Percentiles rank a stretch among this genome's conserved stretches.
Conservation (phyloP, 805 yeast genomes). For the Suhomyces sp. region DNA sequence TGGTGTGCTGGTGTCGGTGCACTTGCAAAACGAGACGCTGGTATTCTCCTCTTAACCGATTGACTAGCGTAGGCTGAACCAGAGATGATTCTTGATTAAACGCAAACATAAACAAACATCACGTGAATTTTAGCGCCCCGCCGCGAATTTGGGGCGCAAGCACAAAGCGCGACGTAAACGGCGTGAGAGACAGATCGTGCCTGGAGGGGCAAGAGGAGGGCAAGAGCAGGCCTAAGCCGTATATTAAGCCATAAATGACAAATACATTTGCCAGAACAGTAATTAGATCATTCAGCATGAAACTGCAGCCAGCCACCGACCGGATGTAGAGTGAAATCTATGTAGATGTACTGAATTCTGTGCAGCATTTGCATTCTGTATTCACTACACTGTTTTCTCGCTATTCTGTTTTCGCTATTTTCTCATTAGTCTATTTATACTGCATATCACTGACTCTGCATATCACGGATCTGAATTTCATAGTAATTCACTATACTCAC, state of each 20-base stretch:
- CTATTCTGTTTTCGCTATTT: too few species aligned
- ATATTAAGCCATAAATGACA: neutral
- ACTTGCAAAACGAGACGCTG: neutral
- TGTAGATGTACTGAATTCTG: too few species aligned
- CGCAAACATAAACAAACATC: slow-evolving; percentile 2
- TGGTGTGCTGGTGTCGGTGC: slow-evolving; percentile 8
- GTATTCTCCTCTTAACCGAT: neutral
- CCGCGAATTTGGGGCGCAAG: neutral
- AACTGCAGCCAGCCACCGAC: too few species aligned
- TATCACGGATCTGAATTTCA: too few species aligned
- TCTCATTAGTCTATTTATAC: too few species aligned
- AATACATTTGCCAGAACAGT: neutral
- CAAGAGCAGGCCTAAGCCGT: neutral
- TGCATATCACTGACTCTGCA: too few species aligned
- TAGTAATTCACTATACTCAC: neutral
- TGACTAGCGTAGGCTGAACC: neutral
- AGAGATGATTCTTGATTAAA: neutral
- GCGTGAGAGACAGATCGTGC: neutral
- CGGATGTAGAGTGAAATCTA: too few species aligned
- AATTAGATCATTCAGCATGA: too few species aligned
- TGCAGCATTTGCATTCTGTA: too few species aligned
- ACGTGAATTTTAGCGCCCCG: neutral
- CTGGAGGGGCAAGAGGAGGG: neutral
- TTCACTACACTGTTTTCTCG: too few species aligned
- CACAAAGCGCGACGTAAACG: neutral